Conservation (phyloP, 2,329 filamentous ascomycete genomes). For the Colletotrichum lindemuthianum region DNA sequence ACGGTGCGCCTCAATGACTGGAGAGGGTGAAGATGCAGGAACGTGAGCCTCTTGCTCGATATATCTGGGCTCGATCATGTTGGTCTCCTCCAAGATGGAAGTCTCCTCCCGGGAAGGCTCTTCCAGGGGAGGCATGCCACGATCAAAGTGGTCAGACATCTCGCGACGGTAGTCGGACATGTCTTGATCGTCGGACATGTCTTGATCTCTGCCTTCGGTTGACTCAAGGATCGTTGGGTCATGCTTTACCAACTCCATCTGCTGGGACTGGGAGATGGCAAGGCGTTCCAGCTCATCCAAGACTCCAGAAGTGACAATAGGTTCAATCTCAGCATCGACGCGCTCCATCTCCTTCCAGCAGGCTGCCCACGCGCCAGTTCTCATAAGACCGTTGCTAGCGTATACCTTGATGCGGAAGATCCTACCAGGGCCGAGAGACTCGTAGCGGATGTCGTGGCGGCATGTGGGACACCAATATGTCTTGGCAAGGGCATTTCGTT, state of each 20-base stretch:
- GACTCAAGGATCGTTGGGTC: conserved; percentile 38
- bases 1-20: background rate
- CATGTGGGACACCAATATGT: conserved; percentile 68
- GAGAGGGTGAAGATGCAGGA: conserved; percentile 11
- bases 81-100: conserved; percentile 16
- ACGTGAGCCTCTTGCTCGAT: conserved; percentile 8
- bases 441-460: conserved; percentile 63
- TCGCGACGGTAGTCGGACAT: conserved; percentile 18
- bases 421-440: conserved; percentile 62
- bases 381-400: conserved; percentile 94
- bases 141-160: conserved; percentile 14
- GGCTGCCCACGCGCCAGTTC: conserved; percentile 88
- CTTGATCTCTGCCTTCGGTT: conserved; percentile 34
- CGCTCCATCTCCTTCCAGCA: conserved; percentile 99
- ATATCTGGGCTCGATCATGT: conserved; percentile 32
- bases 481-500: conserved; percentile 40
- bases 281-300: conserved; percentile 67
- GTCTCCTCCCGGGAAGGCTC: conserved; percentile 11
- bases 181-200: conserved; percentile 30
- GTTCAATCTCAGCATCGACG: conserved; percentile 92
- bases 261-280: conserved; percentile 54
- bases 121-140: conserved; percentile 15
- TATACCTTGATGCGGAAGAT: conserved; percentile 88
- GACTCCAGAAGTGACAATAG: conserved; percentile 70
- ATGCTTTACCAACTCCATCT: conserved; percentile 48